Percentiles rank a stretch among this genome's conserved stretches.
Evolutionary conservation across 208 protist species (phyloP).

Genomic region (Leishmania guyanensis): DNA sequence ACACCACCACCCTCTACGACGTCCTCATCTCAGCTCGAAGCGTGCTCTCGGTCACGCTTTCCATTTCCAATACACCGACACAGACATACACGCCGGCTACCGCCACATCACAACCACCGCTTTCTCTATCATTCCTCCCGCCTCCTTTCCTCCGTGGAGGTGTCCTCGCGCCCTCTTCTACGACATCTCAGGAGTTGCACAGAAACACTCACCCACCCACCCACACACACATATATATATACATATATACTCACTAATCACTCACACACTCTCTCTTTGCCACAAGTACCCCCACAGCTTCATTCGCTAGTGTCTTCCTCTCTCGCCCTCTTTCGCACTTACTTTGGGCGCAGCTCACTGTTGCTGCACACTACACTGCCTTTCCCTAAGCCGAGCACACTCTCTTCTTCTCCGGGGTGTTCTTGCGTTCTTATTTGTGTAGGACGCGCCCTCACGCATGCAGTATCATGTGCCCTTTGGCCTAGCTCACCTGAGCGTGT

Average conservation of each 20-base stretch:
- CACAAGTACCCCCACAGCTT: background rate
- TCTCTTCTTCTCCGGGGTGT: background rate
- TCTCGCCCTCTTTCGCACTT: background rate
- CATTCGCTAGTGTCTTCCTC: background rate
- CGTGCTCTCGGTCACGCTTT: background rate
- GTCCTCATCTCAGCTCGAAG: background rate
- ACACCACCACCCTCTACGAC: background rate
- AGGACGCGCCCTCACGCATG: background rate
- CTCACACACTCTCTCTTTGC: background rate
- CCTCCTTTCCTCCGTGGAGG: background rate
- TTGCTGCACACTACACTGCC: background rate
- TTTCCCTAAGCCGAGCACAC: background rate
- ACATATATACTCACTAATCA: background rate
- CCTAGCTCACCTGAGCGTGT: background rate
- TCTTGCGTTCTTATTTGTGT: background rate
- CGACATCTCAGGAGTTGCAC: background rate
- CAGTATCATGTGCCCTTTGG: slow-evolving; percentile 15
- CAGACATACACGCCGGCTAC: background rate
- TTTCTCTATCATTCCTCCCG: background rate
- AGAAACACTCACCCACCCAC: no score
- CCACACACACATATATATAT: background rate
- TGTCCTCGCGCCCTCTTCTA: background rate
- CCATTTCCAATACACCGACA: background rate
- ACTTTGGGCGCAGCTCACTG: background rate
- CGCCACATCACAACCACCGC: background rate